Evolutionary conservation across 75 land plant genomes (phyloP).

Genomic region (Sequoiadendron giganteum): DNA sequence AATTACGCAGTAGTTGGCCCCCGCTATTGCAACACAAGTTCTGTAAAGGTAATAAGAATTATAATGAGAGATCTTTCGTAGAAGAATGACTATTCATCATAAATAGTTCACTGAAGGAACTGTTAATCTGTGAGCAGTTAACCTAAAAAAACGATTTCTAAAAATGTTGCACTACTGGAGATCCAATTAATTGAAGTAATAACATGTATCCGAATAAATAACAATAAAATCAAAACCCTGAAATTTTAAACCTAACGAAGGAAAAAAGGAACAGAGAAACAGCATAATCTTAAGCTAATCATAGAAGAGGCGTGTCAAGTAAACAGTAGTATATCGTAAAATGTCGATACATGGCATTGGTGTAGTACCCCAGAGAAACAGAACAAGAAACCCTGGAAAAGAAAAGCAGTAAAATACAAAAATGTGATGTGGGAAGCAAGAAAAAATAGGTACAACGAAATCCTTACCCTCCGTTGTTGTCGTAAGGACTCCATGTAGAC

Average conservation of each 20-base stretch:
- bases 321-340: too few relatives aligned
- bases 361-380: neutral
- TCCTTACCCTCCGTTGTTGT: conserved; percentile 93
- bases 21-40: conserved; percentile 91
- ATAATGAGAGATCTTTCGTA: neutral
- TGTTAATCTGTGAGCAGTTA: neutral
- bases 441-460: neutral
- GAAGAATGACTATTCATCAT: neutral
- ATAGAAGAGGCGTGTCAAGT: too few relatives aligned
- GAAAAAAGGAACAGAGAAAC: neutral
- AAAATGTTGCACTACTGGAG: neutral
- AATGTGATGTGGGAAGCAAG: neutral
- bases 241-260: too few relatives aligned
- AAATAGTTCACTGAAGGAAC: neutral
- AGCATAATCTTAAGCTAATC: neutral
- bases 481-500: conserved; percentile 79
- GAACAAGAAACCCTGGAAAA: neutral
- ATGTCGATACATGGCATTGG: neutral
- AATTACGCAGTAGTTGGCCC: conserved; percentile 87
- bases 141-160: neutral
- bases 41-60: conserved; percentile 30
- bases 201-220: neutral
- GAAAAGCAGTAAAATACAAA: neutral
- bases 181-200: neutral
- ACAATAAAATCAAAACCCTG: too few relatives aligned